phyloP scores from a whole-genome alignment of 768 basidiomycete species.

The Auriscalpium microsporum region DNA sequence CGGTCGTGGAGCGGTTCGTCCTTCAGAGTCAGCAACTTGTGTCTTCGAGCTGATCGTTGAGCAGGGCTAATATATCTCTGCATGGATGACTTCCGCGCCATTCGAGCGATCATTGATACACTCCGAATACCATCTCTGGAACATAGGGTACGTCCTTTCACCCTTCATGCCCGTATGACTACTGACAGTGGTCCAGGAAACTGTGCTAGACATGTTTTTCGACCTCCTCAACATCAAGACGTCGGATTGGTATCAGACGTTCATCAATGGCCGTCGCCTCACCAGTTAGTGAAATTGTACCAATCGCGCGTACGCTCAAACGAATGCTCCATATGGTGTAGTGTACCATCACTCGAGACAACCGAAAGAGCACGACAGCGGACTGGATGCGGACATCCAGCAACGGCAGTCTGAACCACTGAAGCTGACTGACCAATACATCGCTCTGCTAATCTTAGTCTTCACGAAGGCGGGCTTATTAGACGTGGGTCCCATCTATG shows the following conservation, averaged over 20 bases:
- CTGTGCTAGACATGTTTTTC: slow-evolving; percentile 90
- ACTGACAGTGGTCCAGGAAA: slow-evolving; percentile 48
- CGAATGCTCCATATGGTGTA: slow-evolving; percentile 18
- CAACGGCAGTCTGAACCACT: slow-evolving; percentile 43
- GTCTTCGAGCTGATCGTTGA: background rate
- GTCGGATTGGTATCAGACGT: slow-evolving; percentile 89
- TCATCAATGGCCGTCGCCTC: slow-evolving; percentile 79
- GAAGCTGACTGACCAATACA: slow-evolving; percentile 88
- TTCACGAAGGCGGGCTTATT: slow-evolving; percentile 82
- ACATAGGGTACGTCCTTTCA: slow-evolving; percentile 53
- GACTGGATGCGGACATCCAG: slow-evolving; percentile 24
- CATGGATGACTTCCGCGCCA: slow-evolving; percentile 79
- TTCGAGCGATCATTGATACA: slow-evolving; percentile 77
- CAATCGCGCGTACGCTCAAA: background rate
- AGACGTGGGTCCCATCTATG: slow-evolving; percentile 48
- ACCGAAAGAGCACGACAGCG: slow-evolving; percentile 9
- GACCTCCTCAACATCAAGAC: slow-evolving; percentile 86
- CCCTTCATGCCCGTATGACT: background rate
- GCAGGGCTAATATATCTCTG: slow-evolving; percentile 88
- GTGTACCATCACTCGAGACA: slow-evolving; percentile 43
- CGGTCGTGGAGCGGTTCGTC: slow-evolving; percentile 87
- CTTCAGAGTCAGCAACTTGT: background rate
- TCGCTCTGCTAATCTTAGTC: slow-evolving; percentile 75
- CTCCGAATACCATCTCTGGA: slow-evolving; percentile 84
- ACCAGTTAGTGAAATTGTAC: slow-evolving; percentile 50